These are phyloP conservation scores for Colletotrichum falcatum DNA, from an alignment of 2,329 filamentous ascomycete genomes.

Conservation along the genomic window DNA sequence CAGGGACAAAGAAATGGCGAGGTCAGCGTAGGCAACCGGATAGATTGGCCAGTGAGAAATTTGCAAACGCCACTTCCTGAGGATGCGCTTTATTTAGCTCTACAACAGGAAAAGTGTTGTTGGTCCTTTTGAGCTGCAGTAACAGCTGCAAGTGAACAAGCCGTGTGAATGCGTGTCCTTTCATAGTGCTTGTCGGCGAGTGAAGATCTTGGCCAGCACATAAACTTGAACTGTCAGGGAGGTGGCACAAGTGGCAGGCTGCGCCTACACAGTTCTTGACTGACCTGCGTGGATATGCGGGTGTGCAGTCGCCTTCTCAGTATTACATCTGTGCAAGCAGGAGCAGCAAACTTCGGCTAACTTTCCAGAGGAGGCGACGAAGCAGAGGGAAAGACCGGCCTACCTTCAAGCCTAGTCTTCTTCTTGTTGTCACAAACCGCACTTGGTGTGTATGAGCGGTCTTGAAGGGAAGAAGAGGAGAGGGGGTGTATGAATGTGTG, in stretches of 20 bases:
- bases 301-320: neutral
- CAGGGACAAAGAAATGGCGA: constrained; percentile 6
- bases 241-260: neutral
- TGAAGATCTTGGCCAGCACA: no score
- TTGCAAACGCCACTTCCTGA: neutral
- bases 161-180: neutral
- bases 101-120: neutral
- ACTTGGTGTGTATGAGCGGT: neutral
- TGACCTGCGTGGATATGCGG: neutral
- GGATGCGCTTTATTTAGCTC: neutral
- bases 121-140: no score
- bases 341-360: constrained; percentile 5
- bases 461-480: neutral
- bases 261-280: neutral
- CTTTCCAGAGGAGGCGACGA: constrained; percentile 11
- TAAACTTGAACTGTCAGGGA: neutral
- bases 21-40: neutral
- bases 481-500: no score
- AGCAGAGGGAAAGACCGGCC: neutral
- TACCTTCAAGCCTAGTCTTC: neutral
- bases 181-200: neutral
- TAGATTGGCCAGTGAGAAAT: neutral
- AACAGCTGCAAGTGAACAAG: neutral
- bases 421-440: neutral
- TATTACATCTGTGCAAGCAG: neutral